Base-by-base conservation (phyloP, 805 yeast genomes). In the Candida sakaeoensis region DNA sequence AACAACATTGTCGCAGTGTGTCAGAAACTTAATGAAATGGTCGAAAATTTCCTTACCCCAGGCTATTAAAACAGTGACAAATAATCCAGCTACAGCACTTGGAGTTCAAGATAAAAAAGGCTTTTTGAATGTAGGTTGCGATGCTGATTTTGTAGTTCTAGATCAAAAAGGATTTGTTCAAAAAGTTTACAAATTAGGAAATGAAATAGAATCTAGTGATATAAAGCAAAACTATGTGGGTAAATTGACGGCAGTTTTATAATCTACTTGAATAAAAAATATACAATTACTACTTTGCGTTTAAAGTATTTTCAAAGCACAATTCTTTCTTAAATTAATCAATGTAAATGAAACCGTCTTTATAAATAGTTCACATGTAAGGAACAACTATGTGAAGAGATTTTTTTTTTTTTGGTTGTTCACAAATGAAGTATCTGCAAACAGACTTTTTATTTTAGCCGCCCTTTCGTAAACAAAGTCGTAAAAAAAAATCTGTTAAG, bases 31-130 rank as follows among this genome's bases (percentile, higher is more conserved):
- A 39, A 62, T 69, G 52, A 44, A 57, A 32, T 77, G 83, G 83
- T 61, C 75, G 4, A 58, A 60, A 17, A 57, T 75, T 18, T 47
- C 72, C 4, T 60, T 77, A 41, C 72, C 75, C 8, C 65, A 72
- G 50, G 82, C 80, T n/a, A 62, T 77, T n/a, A 63, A 70, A 47
- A 67, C 79, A 3, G 78, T 70, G 32, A 77, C 82, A 30, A 71
- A 74, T 43, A 70, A 72, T 47, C 75, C 83, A 12, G 78, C 82
- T 2, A 54, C 46, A n/a, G 65, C 78, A 5, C 52, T 77, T 19
- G 70, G 73, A 9, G 48, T 74, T 6, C 55, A 64, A 32, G 51
- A 62, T 8, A 53, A 58, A 34, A 74, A 75, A 52, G 83, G 83
- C 1, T 74, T 63, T 56, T 68, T 77, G 50, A 58, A 61, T 36